Evolutionary conservation across 2,329 filamentous ascomycete species (phyloP), one percentile per base, ranked within the genome.

Genomic region (Rugonectria rugulosa): DNA sequence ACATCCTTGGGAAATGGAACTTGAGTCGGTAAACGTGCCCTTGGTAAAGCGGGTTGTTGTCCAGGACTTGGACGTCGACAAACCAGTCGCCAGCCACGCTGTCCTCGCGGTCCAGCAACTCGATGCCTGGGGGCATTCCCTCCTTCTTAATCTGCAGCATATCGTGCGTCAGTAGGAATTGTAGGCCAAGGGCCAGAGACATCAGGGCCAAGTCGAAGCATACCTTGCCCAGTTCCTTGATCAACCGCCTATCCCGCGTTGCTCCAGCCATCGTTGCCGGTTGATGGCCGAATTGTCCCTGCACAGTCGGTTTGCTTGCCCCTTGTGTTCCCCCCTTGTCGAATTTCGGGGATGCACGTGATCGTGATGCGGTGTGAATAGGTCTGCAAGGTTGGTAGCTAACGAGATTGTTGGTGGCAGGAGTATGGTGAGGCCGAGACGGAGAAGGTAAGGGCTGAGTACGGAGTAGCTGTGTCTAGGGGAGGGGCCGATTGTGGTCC

Each of bases 41-140:
- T 46, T 84, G 77, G 76, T 99, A 99, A 42, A 99, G 77, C 2
- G 94, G 94, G 70, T 99, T 99, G 55, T 84, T 78, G 73, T 98
- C 95, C 34, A 98, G 84, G 47, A 99, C 94, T 64, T 84, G 80
- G 49, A 99, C 96, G 72, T 99, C 96, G 77, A 98, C 87, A 45
- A 88, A 81, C 96, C 95, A 99, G 77, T 95, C 89, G 47, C 70
- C 71, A 26, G 73, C 64, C 69, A 91, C 84, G 47, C 97, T 87
- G 72, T 92, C 88, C 41, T 96, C 90, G 53, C 91, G 88, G 42
- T 88, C 85, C 56, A 96, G 87, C 43, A 98, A 85, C 43, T 84
- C 81, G 73, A 99, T 97, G 48, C 87, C 86, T 15, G 86, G 85
- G 34, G 87, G 86, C 32, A 88, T 70, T 57, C 79, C 80, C 47